A percentile compares a stretch with the other conserved stretches of the same genome.
Conservation (phyloP, 2,329 filamentous ascomycete species). For the Beauveria bassiana region DNA sequence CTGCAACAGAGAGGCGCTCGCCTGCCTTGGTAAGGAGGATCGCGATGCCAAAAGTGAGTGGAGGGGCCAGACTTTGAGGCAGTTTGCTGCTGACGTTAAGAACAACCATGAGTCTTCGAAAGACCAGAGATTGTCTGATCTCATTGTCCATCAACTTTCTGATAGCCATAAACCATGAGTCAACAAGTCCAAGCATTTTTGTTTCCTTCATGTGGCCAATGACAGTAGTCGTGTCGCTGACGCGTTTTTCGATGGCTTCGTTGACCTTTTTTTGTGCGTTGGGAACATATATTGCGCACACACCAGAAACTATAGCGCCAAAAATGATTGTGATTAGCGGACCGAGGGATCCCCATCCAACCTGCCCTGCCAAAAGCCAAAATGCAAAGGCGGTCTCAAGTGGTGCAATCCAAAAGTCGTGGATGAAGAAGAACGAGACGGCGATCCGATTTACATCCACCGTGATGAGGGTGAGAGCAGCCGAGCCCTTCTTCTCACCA, state of each 20-base stretch:
- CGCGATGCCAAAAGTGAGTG: constrained; percentile 16
- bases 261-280: constrained; percentile 17
- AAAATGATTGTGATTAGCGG: constrained; percentile 13
- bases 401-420: constrained; percentile 13
- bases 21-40: background rate
- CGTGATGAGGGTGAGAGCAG: constrained; percentile 12
- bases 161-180: constrained; percentile 14
- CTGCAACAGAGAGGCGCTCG: background rate
- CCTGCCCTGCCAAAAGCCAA: constrained; percentile 12
- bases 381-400: constrained; percentile 13
- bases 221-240: constrained; percentile 21
- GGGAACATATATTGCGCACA: constrained; percentile 8
- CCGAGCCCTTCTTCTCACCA: background rate
- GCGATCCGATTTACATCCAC: constrained; percentile 8
- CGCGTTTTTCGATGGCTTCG: constrained; percentile 22
- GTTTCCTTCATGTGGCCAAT: constrained; percentile 23
- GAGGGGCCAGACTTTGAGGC: constrained; percentile 11
- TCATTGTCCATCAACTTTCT: constrained; percentile 15
- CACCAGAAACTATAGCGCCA: constrained; percentile 7
- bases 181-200: constrained; percentile 24
- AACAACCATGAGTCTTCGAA: constrained; percentile 13
- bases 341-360: constrained; percentile 12
- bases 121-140: constrained; percentile 16
- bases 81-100: constrained; percentile 14
- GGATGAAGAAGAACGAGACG: constrained; percentile 7